phyloP scores from a whole-genome alignment of 352 stramenopile species.

The Pythium aquatile region DNA sequence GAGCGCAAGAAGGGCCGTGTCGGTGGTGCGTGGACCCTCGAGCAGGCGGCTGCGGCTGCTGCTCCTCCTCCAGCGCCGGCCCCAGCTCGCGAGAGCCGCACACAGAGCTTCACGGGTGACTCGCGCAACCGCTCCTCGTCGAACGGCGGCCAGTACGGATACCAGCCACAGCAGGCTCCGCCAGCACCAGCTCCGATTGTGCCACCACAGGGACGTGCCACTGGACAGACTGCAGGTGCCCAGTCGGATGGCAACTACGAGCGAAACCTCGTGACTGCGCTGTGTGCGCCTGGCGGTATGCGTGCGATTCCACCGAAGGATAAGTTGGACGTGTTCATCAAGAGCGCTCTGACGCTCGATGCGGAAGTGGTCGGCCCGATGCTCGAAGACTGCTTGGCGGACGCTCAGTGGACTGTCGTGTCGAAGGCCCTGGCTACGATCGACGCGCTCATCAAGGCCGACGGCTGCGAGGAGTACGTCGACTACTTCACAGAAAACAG shows the following conservation, averaged over 20 bases:
- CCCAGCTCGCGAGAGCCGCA: slow-evolving; percentile 38
- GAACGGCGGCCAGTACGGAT: slow-evolving; percentile 47
- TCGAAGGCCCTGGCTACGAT: slow-evolving; percentile 95
- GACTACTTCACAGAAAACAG: slow-evolving; percentile 86
- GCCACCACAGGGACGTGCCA: slow-evolving; percentile 15
- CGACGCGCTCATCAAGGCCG: slow-evolving; percentile 77
- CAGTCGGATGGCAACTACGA: slow-evolving; percentile 91
- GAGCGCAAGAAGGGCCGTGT: slow-evolving; percentile 85
- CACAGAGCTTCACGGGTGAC: slow-evolving; percentile 45
- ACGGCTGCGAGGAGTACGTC: slow-evolving; percentile 80
- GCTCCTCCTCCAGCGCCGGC: slow-evolving; percentile 19
- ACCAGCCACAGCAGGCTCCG: slow-evolving; percentile 32
- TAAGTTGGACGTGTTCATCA: slow-evolving; percentile 92
- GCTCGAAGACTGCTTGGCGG: slow-evolving; percentile 91
- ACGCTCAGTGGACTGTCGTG: slow-evolving; percentile 87
- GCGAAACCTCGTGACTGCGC: slow-evolving; percentile 89
- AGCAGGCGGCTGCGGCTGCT: slow-evolving; percentile 22
- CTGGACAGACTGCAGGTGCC: slow-evolving; percentile 65
- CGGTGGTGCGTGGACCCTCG: slow-evolving; percentile 61
- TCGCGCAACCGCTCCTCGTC: slow-evolving; percentile 24
- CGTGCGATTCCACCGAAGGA: slow-evolving; percentile 93
- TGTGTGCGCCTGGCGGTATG: slow-evolving; percentile 94
- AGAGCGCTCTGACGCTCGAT: slow-evolving; percentile 89
- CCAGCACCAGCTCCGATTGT: slow-evolving; percentile 9
- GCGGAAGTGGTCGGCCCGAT: slow-evolving; percentile 93